A percentile compares a stretch with the other conserved stretches of the same genome.
phyloP scores from a whole-genome alignment of 345 rosid species.

The Eucalyptus microcorys region DNA sequence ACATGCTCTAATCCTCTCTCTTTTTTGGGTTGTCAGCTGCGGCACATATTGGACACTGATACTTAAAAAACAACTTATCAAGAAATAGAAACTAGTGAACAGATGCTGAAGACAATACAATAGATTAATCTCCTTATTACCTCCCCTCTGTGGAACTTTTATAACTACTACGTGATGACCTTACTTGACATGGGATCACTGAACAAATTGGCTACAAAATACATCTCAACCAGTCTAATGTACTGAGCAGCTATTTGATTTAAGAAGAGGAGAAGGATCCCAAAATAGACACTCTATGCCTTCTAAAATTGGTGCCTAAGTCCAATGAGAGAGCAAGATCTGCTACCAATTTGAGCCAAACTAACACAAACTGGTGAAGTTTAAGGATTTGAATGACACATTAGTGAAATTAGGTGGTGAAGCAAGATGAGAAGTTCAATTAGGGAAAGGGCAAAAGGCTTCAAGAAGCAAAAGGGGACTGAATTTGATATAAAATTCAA shows the following conservation, averaged over 20 bases:
- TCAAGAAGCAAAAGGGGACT: not conserved
- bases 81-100: not conserved
- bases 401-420: not conserved
- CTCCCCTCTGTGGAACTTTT: not conserved
- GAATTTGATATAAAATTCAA: not conserved
- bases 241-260: not conserved
- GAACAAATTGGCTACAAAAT: not conserved
- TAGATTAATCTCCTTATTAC: not conserved
- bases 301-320: not conserved
- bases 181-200: not conserved
- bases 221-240: not conserved
- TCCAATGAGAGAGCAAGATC: not conserved
- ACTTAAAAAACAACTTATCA: not conserved
- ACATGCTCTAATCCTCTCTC: not conserved
- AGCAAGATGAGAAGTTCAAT: not conserved
- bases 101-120: not conserved
- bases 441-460: not conserved
- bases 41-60: rapidly evolving
- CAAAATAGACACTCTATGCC: not conserved
- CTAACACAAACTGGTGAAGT: not conserved
- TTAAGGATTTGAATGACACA: not conserved
- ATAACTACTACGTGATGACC: rapidly evolving
- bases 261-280: not conserved
- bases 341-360: not conserved
- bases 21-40: not conserved